Conservation (phyloP, 2,329 filamentous ascomycete genomes). For the Aspergillus latus region DNA sequence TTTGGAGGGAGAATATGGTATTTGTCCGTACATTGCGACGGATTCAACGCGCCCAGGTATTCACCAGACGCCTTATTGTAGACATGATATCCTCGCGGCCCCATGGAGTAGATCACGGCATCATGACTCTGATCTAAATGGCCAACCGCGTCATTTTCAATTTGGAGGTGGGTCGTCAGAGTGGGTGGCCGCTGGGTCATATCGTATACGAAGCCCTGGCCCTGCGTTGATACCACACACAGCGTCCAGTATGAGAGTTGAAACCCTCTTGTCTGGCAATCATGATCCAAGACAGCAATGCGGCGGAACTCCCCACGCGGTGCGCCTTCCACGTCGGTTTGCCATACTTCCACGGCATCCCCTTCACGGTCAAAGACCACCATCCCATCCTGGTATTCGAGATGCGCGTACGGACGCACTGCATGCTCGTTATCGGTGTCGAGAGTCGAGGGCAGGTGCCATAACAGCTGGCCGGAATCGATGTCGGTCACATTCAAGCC, state of each 20-base stretch:
- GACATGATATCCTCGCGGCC: slow-evolving; percentile 43
- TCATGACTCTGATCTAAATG: slow-evolving; percentile 47
- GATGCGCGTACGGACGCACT: slow-evolving; percentile 47
- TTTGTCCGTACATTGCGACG: slow-evolving; percentile 31
- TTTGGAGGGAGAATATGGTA: slow-evolving; percentile 38
- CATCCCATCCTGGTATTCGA: slow-evolving; percentile 50
- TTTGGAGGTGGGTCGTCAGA: slow-evolving; percentile 38
- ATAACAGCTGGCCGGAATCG: slow-evolving; percentile 45
- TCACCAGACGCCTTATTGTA: slow-evolving; percentile 43
- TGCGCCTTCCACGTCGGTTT: slow-evolving; percentile 36
- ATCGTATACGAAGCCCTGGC: slow-evolving; percentile 49
- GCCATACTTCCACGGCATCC: slow-evolving; percentile 49
- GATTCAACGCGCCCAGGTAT: slow-evolving; percentile 41
- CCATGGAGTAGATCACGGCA: slow-evolving; percentile 48
- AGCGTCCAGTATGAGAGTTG: slow-evolving; percentile 47
- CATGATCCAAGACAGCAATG: slow-evolving; percentile 44
- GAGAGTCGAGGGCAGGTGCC: slow-evolving; percentile 34
- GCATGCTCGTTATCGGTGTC: slow-evolving; percentile 26
- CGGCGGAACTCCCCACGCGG: slow-evolving; percentile 42
- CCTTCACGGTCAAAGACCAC: slow-evolving; percentile 48
- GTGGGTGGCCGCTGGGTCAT: slow-evolving; percentile 38
- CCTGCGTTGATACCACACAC: slow-evolving; percentile 48
- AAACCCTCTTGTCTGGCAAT: slow-evolving; percentile 48
- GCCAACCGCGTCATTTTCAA: slow-evolving; percentile 44
- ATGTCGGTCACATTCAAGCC: slow-evolving; percentile 50